Evolutionary conservation across 441 rosid genomes (phyloP).

Genomic region (Pelargonium exstipulatum): DNA sequence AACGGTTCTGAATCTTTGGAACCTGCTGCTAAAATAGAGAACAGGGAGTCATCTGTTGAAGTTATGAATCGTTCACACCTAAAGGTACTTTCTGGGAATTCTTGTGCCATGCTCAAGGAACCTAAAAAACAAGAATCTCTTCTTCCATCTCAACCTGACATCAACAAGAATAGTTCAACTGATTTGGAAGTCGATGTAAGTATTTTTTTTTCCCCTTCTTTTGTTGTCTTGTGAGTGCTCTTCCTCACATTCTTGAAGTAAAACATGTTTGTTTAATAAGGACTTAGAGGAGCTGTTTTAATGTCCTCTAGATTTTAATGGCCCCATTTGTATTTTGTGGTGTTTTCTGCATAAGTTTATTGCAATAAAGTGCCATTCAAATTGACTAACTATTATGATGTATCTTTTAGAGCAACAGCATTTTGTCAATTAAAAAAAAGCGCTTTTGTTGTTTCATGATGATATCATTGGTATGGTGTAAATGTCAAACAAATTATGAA

Average conservation of each 20-base stretch:
- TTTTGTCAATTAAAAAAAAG: not conserved
- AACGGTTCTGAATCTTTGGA: conserved; percentile 13
- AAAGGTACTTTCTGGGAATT: conserved; percentile 15
- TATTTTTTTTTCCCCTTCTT: conserved; percentile 7
- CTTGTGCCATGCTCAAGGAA: conserved; percentile 14
- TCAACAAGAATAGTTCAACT: conserved; percentile 12
- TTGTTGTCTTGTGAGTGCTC: not conserved
- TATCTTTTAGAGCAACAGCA: not conserved
- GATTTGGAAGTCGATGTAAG: conserved; percentile 23
- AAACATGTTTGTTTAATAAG: not conserved
- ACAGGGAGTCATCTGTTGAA: conserved; percentile 13
- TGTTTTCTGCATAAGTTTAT: not conserved
- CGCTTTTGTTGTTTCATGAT: not conserved
- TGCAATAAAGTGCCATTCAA: not conserved
- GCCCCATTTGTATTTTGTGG: not conserved
- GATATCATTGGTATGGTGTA: not conserved
- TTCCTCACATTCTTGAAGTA: conserved; percentile 1
- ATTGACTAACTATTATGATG: not conserved
- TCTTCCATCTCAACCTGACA: conserved; percentile 17
- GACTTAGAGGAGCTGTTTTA: not conserved
- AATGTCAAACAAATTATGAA: not conserved
- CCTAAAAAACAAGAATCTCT: conserved; percentile 9
- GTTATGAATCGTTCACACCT: conserved; percentile 7
- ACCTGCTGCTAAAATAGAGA: conserved; percentile 17
- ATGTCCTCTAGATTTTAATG: not conserved